Evolutionary conservation across 768 basidiomycete species (phyloP).

Genomic region (Lactarius pseudohatsudake): DNA sequence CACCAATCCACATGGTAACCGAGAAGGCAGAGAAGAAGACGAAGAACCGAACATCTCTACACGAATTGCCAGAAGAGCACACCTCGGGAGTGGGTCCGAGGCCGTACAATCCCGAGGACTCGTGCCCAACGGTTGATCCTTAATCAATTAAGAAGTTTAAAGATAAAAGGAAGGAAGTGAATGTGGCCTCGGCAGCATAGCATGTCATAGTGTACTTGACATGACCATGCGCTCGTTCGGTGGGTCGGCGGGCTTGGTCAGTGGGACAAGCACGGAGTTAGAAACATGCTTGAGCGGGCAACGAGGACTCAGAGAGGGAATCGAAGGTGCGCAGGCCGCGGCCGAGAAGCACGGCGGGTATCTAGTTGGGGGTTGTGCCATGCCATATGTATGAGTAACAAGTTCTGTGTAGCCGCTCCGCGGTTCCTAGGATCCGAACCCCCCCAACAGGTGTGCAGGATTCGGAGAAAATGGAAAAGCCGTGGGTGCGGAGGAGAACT

Average conservation of each 20-base stretch:
- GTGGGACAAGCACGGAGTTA: background rate
- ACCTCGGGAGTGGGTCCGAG: background rate
- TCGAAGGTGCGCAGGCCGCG: background rate
- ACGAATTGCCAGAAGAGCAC: background rate
- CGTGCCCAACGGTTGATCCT: background rate
- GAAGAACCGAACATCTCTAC: background rate
- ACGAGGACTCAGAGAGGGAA: background rate
- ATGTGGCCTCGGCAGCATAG: background rate
- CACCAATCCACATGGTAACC: background rate
- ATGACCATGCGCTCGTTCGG: background rate
- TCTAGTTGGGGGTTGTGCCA: background rate
- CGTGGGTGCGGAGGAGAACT: background rate
- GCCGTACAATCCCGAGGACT: background rate
- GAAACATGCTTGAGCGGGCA: background rate
- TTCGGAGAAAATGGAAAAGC: background rate
- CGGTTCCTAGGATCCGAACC: background rate
- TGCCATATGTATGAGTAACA: background rate
- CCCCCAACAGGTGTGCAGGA: background rate
- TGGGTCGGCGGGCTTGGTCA: background rate
- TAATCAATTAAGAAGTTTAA: background rate
- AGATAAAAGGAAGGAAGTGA: background rate
- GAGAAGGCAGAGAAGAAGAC: background rate
- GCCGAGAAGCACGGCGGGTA: background rate
- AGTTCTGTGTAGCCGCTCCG: background rate
- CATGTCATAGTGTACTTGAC: background rate